Base-by-base conservation (phyloP, 148 eudicot species). In the Chenopodium suecicum region DNA sequence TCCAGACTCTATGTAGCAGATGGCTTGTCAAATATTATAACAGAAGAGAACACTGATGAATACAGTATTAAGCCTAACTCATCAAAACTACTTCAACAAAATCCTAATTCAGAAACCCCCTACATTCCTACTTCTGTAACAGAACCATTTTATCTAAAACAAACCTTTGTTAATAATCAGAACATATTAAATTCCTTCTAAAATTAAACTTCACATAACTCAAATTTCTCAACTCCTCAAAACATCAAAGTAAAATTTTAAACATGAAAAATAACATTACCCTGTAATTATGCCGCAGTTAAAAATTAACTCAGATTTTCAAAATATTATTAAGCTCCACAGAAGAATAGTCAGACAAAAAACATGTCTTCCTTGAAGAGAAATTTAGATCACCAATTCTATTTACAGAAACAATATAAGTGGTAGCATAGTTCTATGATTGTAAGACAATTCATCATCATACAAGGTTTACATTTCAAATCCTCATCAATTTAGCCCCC, bases 1-100 rank as follows among this genome's bases (percentile, higher is more conserved):
- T 80, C 95, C 97, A 76, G 95, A 86, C 78, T 94, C 99, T 94
- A 80, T 12, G 10, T 71, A 67, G 86, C 52, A 85, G 27, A 78
- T 20, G 75, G 48, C 47, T 67, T 22, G 65, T 73, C 46, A 83
- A 37, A 19, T 34, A 16, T 31, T 60, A 79, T 68, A 10, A 52
- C 19, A 79, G 46, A 7, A n/a, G n/a, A 64, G 56, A 47, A 27
- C 27, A n/a, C 52, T 32, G 20, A 54, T 34, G 62, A 48, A 46
- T 3, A 41, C 68, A 54, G 5, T 37, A 52, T 7, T n/a, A 29
- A 47, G 71, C 16, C 76, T 76, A 80, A 66, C 47, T 16, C 46
- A 22, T 29, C 34, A 74, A 12, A 71, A 14, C 79, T 32, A 83
- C 72, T 70, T 60, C 50, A 22, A 73, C 46, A 73, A 37, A 74